Base-by-base conservation (phyloP, 192 early-diverging fungal genomes). In the Obelidium mucronatum region DNA sequence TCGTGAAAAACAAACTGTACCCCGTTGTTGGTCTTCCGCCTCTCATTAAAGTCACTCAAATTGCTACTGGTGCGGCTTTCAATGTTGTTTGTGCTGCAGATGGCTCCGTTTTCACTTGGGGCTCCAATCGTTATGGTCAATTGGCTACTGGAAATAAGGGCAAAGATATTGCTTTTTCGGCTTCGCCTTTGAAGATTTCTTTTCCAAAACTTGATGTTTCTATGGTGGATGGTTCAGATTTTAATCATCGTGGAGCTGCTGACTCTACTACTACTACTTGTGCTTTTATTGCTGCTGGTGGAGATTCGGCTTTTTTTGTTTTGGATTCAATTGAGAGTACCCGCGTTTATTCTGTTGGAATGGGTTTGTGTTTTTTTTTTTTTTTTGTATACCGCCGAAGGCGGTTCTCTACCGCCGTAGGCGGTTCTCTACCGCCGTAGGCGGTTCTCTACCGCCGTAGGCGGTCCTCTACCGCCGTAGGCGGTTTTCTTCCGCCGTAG, bases 61-160 rank as follows among this genome's bases (percentile, higher is more conserved):
- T 77, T 40, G 81, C 81, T 11, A 70, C 82, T 30, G 84, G 84
- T 15, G 66, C 71, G 11, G 64, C 62, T 6, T 82, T 83, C 68
- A 80, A 73, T 35, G 31, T 75, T 2, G 39, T 76, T 11, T 17
- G 81, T 17, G 77, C 79, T 4, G 36, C n/a, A 5, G 79, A 83
- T 48, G 84, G 84, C 15, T 66, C 75, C 28, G 84, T 83, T 11
- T 83, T 69, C 72, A 60, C 67, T 11, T 83, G 78, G 59, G 84
- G 84, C 28, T 36, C 55, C 48, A 85, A 85, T 59, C 26, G 35
- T 17, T 83, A 67, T 44, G 84, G 84, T 19, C 73, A 77, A 40
- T 40, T 77, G 24, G 76, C 54, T 19, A 77, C 76, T 48, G 64
- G 31, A 30, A 54, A 33, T 22, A 70, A 67, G 24, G 26, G 11